Evolutionary conservation across 2,329 filamentous ascomycete species (phyloP).

Genomic region (Cordyceps fumosorosea): DNA sequence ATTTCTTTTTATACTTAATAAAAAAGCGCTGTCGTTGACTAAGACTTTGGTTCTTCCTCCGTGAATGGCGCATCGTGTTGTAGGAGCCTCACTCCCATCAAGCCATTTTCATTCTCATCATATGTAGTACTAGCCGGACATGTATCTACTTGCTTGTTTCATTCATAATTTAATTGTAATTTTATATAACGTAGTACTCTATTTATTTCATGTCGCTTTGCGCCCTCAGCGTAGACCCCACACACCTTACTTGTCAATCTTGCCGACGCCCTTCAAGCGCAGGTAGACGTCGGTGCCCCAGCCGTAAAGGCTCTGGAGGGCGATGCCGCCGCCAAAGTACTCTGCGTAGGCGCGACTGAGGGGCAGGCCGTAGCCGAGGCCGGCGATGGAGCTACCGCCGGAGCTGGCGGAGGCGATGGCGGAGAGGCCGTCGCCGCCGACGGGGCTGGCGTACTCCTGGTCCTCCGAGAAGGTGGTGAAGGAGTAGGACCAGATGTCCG

Average conservation of each 20-base stretch:
- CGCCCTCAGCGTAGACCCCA: not conserved
- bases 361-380: slow-evolving; percentile 86
- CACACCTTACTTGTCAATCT: slow-evolving; percentile 32
- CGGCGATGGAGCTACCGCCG: slow-evolving; percentile 79
- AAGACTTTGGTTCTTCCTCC: too few relatives aligned
- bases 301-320: slow-evolving; percentile 89
- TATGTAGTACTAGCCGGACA: too few relatives aligned
- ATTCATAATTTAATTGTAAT: not conserved
- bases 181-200: not conserved
- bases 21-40: not conserved
- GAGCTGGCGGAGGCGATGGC: slow-evolving; percentile 66
- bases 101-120: not conserved
- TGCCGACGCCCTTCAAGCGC: slow-evolving; percentile 55
- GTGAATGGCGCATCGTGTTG: too few relatives aligned
- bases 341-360: slow-evolving; percentile 90
- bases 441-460: slow-evolving; percentile 34
- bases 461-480: slow-evolving; percentile 87
- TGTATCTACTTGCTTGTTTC: too few relatives aligned
- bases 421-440: slow-evolving; percentile 53
- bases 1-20: not conserved
- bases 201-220: not conserved
- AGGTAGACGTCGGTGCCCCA: slow-evolving; percentile 76
- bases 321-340: slow-evolving; percentile 94
- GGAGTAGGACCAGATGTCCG: slow-evolving; percentile 92
- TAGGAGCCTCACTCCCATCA: too few relatives aligned